Evolutionary conservation across 331 rosid genomes (phyloP), one percentile per base, ranked within the genome.

Genomic region (Cydonia oblonga): DNA sequence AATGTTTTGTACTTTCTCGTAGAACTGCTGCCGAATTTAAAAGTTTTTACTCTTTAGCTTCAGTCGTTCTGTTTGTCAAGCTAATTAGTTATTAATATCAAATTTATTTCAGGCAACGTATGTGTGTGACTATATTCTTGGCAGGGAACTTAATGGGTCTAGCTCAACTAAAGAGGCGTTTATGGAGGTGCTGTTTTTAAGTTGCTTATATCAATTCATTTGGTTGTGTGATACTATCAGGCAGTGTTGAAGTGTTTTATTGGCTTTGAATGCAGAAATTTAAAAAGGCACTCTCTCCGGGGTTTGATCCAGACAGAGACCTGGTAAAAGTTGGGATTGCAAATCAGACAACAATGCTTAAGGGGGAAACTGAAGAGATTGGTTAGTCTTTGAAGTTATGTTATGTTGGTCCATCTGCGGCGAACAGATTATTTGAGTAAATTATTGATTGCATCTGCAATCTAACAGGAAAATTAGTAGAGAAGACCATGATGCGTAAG

Each of bases 271-370:
- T 77, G 78, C 90, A 95, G 99, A 91, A 95, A 91, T 91, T 95
- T 77, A 89, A 91, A 77, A 79, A 80, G 82, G 96, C 96, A 53
- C 69, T 91, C 73, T 95, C 99, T 66, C 66, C 79, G 49, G 96
- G 93, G 33, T 95, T 95, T 58, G 93, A 95, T 80, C 99, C 97
- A 3, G 96, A 95, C 60, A 66, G 9, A 23, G 97, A 91, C 80
- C 87, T 91, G 11, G 46, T 79, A 20, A 89, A 90, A 82, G 12
- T 77, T 13, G 99, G 99, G 65, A 85, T 95, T 71, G 97, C 99
- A 18, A 95, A 95, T 79, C 99, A 95, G 92, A 95, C 99, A 54
- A 95, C 99, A 24, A 95, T 95, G 96, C 96, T 91, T 74, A 95
- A 91, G 84, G 99, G 99, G 78, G 99, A 95, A 85, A 95, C 97